These are phyloP conservation scores for Podospora conica DNA, from an alignment of 495 filamentous ascomycete genomes.

Conservation along the genomic window DNA sequence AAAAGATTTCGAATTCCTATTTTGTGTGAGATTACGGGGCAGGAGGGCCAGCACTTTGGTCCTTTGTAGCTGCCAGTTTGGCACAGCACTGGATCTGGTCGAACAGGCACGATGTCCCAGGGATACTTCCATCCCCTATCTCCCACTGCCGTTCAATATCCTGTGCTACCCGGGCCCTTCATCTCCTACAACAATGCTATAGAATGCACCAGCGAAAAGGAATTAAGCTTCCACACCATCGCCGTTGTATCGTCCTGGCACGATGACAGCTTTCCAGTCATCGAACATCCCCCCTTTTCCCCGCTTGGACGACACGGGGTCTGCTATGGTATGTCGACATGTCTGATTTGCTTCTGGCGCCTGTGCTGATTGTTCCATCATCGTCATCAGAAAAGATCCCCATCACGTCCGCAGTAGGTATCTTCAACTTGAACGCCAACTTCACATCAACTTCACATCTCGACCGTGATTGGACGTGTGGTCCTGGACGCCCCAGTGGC, in stretches of 20 bases:
- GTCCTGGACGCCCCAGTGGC: not conserved
- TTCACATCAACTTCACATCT: too few species aligned
- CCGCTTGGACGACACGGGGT: too few species aligned
- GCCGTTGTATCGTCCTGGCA: not conserved
- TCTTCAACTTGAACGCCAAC: not conserved
- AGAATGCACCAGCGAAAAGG: too few species aligned
- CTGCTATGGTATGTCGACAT: too few species aligned
- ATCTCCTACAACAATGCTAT: too few species aligned
- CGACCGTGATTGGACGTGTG: too few species aligned
- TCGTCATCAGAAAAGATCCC: too few species aligned
- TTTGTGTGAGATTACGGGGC: not conserved
- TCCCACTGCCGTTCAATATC: too few species aligned
- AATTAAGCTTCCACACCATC: not conserved
- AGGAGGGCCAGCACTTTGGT: not conserved
- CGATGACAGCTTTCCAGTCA: not conserved
- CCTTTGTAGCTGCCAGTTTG: not conserved
- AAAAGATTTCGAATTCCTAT: not conserved
- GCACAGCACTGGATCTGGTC: too few species aligned
- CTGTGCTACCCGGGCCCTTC: too few species aligned
- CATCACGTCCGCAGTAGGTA: not conserved
- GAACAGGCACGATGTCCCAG: too few species aligned
- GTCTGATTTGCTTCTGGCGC: not conserved
- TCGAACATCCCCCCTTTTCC: not conserved
- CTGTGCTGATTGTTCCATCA: not conserved
- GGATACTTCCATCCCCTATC: too few species aligned